A percentile compares a stretch with the other conserved stretches of the same genome.
phyloP scores from a whole-genome alignment of 441 rosid species.

The Metrosideros polymorpha region DNA sequence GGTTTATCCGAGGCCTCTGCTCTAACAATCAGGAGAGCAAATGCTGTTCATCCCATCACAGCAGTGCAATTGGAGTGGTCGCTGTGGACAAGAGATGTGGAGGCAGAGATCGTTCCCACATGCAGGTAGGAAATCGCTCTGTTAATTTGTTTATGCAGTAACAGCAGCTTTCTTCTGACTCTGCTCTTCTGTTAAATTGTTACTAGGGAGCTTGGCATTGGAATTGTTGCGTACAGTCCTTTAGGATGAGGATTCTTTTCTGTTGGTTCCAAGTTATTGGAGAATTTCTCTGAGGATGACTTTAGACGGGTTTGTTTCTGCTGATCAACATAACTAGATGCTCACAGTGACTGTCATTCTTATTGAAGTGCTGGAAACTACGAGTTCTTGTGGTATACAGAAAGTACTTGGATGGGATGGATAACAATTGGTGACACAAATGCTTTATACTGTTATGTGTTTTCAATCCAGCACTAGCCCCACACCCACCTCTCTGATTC shows the following conservation, averaged over 20 bases:
- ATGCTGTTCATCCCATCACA: constrained; percentile 5
- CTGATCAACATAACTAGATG: background rate
- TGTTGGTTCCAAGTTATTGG: background rate
- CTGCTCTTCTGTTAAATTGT: background rate
- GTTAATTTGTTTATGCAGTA: background rate
- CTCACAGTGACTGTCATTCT: background rate
- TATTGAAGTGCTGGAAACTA: no score
- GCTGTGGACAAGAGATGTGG: constrained; percentile 1
- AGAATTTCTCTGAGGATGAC: background rate
- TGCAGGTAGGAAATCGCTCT: background rate
- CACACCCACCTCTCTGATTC: background rate
- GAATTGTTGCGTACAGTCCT: background rate
- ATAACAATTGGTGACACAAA: background rate
- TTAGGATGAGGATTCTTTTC: background rate
- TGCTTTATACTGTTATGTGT: background rate
- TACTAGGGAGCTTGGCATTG: background rate
- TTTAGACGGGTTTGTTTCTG: background rate
- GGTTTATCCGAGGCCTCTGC: background rate
- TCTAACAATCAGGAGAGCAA: background rate
- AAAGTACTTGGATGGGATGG: background rate
- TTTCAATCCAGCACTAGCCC: background rate
- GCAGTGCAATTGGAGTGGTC: constrained; percentile 7
- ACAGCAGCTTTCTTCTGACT: background rate
- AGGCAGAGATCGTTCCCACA: constrained; percentile 2
- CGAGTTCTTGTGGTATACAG: background rate